Evolutionary conservation across 495 filamentous ascomycete species (phyloP).

Genomic region (Penicillium bovifimosum): DNA sequence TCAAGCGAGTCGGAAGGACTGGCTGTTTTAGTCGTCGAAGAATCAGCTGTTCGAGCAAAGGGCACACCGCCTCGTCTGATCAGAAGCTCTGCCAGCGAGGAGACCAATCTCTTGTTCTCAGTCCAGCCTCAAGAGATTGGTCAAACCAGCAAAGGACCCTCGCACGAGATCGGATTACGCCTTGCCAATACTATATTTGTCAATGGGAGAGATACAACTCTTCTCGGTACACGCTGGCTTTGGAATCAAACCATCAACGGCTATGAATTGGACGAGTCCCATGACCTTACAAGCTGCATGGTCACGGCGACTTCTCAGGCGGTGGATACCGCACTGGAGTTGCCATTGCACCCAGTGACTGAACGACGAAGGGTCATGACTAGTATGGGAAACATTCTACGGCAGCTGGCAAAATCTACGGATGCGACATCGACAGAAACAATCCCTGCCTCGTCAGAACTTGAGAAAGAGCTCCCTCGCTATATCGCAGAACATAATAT

Average conservation of each 20-base stretch:
- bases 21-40: slow-evolving; percentile 27
- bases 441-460: slow-evolving; percentile 67
- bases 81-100: slow-evolving; percentile 26
- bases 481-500: slow-evolving; percentile 50
- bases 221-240: slow-evolving; percentile 54
- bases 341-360: slow-evolving; percentile 62
- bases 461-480: slow-evolving; percentile 60
- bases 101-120: slow-evolving; percentile 32
- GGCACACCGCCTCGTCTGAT: slow-evolving; percentile 27
- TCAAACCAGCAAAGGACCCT: neutral
- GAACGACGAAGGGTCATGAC: slow-evolving; percentile 55
- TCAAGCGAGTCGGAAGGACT: slow-evolving; percentile 29
- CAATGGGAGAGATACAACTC: slow-evolving; percentile 59
- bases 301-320: slow-evolving; percentile 16
- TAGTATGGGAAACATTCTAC: slow-evolving; percentile 79
- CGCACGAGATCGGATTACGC: slow-evolving; percentile 47
- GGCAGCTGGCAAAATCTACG: slow-evolving; percentile 52
- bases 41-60: slow-evolving; percentile 29
- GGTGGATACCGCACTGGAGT: slow-evolving; percentile 22
- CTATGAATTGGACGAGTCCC: slow-evolving; percentile 19
- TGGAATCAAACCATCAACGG: slow-evolving; percentile 17
- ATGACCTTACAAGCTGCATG: slow-evolving; percentile 31
- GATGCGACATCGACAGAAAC: slow-evolving; percentile 32
- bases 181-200: slow-evolving; percentile 74
- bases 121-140: slow-evolving; percentile 7